Conservation (phyloP, 2,329 filamentous ascomycete species). For the Phialemonium atrogriseum region DNA sequence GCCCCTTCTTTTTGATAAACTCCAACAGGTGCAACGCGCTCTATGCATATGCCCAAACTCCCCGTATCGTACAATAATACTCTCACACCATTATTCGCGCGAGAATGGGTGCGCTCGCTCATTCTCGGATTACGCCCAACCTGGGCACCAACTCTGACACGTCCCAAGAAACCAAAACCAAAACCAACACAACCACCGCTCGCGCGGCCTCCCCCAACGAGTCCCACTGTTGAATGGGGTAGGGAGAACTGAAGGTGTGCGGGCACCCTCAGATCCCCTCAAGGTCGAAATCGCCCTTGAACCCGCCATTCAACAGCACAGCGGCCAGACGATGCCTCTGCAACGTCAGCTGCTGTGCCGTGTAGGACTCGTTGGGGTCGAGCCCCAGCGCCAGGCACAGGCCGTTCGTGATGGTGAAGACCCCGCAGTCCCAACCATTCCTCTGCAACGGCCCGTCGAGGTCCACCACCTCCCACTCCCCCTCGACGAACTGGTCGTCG, state of each 20-base stretch:
- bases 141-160: too few relatives aligned
- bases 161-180: too few relatives aligned
- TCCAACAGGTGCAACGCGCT: too few relatives aligned
- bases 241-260: background rate
- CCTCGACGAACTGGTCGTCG: slow-evolving; percentile 40
- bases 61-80: too few relatives aligned
- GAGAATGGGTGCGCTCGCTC: too few relatives aligned
- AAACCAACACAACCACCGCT: too few relatives aligned
- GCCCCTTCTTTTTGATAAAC: too few relatives aligned
- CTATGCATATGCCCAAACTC: too few relatives aligned
- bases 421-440: slow-evolving; percentile 69
- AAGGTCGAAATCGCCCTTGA: slow-evolving; percentile 50
- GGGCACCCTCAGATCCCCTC: slow-evolving; percentile 20
- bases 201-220: slow-evolving; percentile 7
- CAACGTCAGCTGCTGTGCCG: slow-evolving; percentile 43
- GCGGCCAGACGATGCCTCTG: slow-evolving; percentile 57
- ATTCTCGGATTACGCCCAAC: too few relatives aligned
- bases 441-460: slow-evolving; percentile 47
- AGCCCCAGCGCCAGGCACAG: slow-evolving; percentile 51
- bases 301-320: slow-evolving; percentile 59
- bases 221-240: too few relatives aligned
- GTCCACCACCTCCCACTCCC: slow-evolving; percentile 52
- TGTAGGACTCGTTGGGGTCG: slow-evolving; percentile 40
- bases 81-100: too few relatives aligned
- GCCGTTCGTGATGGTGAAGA: slow-evolving; percentile 67